Base-by-base conservation (phyloP, 2,329 filamentous ascomycete species). In the Epichloe sibirici region DNA sequence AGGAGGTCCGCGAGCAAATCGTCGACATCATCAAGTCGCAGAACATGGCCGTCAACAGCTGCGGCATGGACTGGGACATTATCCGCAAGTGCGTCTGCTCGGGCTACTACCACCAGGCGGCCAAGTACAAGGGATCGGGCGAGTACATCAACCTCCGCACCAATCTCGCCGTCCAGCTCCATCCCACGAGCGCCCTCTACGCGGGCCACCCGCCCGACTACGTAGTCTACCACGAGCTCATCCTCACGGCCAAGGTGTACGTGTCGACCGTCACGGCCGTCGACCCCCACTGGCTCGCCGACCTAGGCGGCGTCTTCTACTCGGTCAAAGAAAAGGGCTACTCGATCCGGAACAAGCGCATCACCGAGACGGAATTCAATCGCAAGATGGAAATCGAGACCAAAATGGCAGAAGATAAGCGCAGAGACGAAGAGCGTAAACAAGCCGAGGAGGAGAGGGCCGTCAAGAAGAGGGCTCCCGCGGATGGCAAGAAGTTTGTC, bases 271-370 rank as follows among this genome's bases (percentile, higher is more conserved):
- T 98, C 9, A 98, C 93, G 4, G 82, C 89, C 1, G 93, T 98
- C 1, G 93, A 98, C 66, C 91, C 93, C 50, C 89, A 94, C 65
- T 98, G 93, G 93, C 80, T 98, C 42, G 93, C 93, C 6, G 93
- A 98, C 65, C 75, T 98, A 5, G 93, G 94, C 37, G 93, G 90
- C 2, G 93, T 98, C 0, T 98, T 98, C 68, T 98, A 97, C 69
- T 93, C 86, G 1, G 80, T 98, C 64, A 96, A 95, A 71, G 91
- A 97, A 70, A 98, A 98, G 70, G 93, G 91, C 1, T 98, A 95
- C 65, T 95, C 88, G 13, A 82, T 85, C 12, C 78, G 88, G 28
- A 87, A 95, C 62, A 91, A 90, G 69, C 80, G 88, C 51, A 81
- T 95, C 47, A 91, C 86, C 0, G 91, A 97, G 71, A 85, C 83